Evolutionary conservation across 108 stramenopile species (phyloP).

Genomic region (Nitzschia inconspicua): DNA sequence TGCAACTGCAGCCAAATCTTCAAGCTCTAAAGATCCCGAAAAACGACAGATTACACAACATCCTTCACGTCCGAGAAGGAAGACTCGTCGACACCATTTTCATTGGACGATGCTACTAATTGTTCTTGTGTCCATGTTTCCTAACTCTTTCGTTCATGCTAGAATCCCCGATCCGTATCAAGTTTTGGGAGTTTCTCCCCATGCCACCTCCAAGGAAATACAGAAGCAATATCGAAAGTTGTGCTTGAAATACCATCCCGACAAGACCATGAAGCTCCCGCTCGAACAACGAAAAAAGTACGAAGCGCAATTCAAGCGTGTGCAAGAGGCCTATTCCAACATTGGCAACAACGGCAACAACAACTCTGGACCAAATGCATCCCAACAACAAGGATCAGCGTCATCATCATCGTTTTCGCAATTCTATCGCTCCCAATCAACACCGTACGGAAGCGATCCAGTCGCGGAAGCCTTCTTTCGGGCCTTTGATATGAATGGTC

Average conservation of each 20-base stretch:
- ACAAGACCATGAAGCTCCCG: constrained; percentile 50
- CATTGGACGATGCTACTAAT: too few species aligned
- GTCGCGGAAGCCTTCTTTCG: constrained; percentile 21
- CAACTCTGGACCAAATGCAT: not conserved
- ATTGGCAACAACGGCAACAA: constrained; percentile 49
- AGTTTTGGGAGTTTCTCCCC: constrained; percentile 40
- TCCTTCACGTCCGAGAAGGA: too few species aligned
- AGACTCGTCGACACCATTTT: too few species aligned
- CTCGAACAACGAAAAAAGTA: constrained; percentile 25
- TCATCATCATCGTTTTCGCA: constrained; percentile 2
- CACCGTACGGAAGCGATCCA: constrained; percentile 11
- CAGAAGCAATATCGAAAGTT: constrained; percentile 52
- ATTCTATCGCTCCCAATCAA: not conserved
- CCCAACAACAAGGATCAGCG: not conserved
- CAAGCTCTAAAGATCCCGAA: too few species aligned
- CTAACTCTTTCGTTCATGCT: too few species aligned
- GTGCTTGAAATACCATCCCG: constrained; percentile 73
- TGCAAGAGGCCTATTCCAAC: constrained; percentile 66
- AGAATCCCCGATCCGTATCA: constrained; percentile 48
- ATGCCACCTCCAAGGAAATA: constrained; percentile 53
- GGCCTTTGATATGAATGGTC: constrained; percentile 1
- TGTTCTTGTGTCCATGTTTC: too few species aligned
- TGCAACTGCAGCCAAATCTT: too few species aligned
- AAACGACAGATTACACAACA: too few species aligned
- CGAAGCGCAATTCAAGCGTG: constrained; percentile 66